Conservation (phyloP, 2,329 filamentous ascomycete species). For the Colletotrichum cordylinicola region DNA sequence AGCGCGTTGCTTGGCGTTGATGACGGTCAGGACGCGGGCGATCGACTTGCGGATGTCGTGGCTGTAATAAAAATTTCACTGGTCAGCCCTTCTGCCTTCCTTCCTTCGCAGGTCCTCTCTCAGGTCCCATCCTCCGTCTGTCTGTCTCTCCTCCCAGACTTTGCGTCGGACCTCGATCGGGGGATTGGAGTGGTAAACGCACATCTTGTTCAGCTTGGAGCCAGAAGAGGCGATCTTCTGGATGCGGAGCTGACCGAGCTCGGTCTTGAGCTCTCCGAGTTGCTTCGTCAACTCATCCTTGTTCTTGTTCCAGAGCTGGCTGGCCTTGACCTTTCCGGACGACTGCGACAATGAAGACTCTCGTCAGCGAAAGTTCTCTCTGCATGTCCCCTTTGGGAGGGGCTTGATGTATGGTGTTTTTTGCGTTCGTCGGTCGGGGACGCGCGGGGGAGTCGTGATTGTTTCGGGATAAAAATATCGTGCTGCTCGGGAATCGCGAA, state of each 20-base stretch:
- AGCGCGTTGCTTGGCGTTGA: slow-evolving; percentile 99
- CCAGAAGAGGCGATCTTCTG: slow-evolving; percentile 97
- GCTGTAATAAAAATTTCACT: slow-evolving; percentile 52
- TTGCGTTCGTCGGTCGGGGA: not conserved
- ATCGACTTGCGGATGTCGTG: slow-evolving; percentile 99
- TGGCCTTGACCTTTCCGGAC: slow-evolving; percentile 84
- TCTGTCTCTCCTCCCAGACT: not conserved
- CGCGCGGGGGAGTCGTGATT: slow-evolving; percentile 7
- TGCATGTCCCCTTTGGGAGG: not conserved
- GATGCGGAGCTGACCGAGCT: slow-evolving; percentile 95
- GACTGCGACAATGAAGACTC: slow-evolving; percentile 36
- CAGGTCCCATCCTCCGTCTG: slow-evolving; percentile 3
- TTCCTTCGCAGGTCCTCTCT: not conserved
- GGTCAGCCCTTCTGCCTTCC: slow-evolving; percentile 13
- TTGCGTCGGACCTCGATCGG: not conserved
- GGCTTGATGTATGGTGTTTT: not conserved
- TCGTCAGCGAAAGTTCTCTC: slow-evolving; percentile 20
- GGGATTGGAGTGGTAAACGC: slow-evolving; percentile 44
- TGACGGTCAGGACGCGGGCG: slow-evolving; percentile 97
- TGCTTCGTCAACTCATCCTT: slow-evolving; percentile 98
- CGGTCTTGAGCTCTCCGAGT: slow-evolving; percentile 92
- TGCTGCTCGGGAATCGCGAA: slow-evolving; percentile 6
- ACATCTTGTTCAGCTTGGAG: slow-evolving; percentile 98
- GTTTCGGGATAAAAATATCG: not conserved
- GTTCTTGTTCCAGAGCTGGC: slow-evolving; percentile 98